Evolutionary conservation across 2,329 filamentous ascomycete genomes (phyloP), one percentile per base, ranked within the genome.

Genomic region (Tolypocladium guangdongense): DNA sequence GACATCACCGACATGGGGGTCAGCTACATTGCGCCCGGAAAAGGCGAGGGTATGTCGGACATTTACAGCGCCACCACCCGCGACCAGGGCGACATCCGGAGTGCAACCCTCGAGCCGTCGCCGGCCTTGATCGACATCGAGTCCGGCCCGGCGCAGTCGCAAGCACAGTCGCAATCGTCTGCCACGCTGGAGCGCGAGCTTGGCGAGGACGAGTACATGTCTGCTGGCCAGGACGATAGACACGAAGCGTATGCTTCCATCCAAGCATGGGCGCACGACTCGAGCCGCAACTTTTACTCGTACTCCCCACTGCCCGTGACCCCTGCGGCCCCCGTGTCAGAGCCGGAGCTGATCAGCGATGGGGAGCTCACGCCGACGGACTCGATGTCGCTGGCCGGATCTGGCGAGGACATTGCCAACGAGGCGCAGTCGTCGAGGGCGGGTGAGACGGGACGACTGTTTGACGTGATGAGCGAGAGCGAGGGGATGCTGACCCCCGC

Each of bases 181-280:
- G 60, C 59, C 10, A 66, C 67, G 1, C 64, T 73, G 3, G 75
- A 76, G 50, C 65, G 61, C 12, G 62, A 64, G 52, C 62, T 68
- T 7, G 59, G 57, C 7, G 64, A 70, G 7, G 69, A 78, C 55
- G 77, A 80, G 59, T 80, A 72, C 65, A 74, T 78, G 70, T 77
- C 78, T 0, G 74, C 77, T 10, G 73, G 75, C 43, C 72, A 78
- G 58, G 71, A 75, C 3, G 68, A 74, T 53, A 66, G 65, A 22
- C 63, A 71, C 16, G 74, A 77, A 16, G 75, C 78, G 1, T 84
- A 78, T 61, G 76, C 77, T 47, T 82, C 80, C 1, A 84, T 85
- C 58, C 80, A 85, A 62, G 82, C 82, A 0, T 85, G 82, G 82
- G 81, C 82, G 1, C 75, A 82, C 58, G 69, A 74, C 54, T 78